phyloP scores from a whole-genome alignment of 2,329 filamentous ascomycete genomes.

The Clonostachys rosea region DNA sequence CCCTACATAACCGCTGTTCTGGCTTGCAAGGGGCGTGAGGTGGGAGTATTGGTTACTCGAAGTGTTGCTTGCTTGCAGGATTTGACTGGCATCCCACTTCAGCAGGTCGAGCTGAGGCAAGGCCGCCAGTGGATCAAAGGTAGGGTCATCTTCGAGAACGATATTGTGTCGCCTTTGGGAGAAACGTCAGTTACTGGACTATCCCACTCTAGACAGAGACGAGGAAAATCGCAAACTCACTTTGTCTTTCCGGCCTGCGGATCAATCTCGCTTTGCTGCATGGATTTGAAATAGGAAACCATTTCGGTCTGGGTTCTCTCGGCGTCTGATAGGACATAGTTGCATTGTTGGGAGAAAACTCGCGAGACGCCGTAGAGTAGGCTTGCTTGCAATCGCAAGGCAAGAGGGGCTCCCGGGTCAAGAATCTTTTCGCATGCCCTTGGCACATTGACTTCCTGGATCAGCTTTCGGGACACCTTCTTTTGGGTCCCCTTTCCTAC shows the following conservation, averaged over 20 bases:
- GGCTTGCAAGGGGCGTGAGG: slow-evolving; percentile 22
- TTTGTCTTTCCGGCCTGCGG: slow-evolving; percentile 65
- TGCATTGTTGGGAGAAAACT: slow-evolving; percentile 83
- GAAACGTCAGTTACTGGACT: neutral
- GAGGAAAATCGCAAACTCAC: slow-evolving; percentile 44
- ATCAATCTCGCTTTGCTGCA: slow-evolving; percentile 57
- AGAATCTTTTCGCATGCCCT: slow-evolving; percentile 89
- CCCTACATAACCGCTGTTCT: neutral
- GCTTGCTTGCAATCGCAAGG: slow-evolving; percentile 83
- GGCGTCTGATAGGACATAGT: slow-evolving; percentile 78
- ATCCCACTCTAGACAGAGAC: no score
- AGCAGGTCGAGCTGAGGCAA: slow-evolving; percentile 24
- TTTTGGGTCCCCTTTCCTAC: slow-evolving; percentile 70
- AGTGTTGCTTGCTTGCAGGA: slow-evolving; percentile 18
- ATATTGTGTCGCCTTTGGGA: slow-evolving; percentile 65
- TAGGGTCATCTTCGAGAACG: slow-evolving; percentile 75
- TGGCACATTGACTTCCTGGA: slow-evolving; percentile 80
- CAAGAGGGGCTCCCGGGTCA: slow-evolving; percentile 76
- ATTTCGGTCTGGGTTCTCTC: slow-evolving; percentile 73
- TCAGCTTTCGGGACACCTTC: slow-evolving; percentile 78
- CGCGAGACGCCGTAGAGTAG: slow-evolving; percentile 81
- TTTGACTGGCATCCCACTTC: slow-evolving; percentile 19
- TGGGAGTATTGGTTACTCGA: slow-evolving; percentile 29
- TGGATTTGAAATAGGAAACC: slow-evolving; percentile 57
- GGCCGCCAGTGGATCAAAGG: slow-evolving; percentile 46